A percentile compares a stretch with the other conserved stretches of the same genome.
Evolutionary conservation across 495 filamentous ascomycete species (phyloP).

Genomic region (Rhizodiscina lignyota): DNA sequence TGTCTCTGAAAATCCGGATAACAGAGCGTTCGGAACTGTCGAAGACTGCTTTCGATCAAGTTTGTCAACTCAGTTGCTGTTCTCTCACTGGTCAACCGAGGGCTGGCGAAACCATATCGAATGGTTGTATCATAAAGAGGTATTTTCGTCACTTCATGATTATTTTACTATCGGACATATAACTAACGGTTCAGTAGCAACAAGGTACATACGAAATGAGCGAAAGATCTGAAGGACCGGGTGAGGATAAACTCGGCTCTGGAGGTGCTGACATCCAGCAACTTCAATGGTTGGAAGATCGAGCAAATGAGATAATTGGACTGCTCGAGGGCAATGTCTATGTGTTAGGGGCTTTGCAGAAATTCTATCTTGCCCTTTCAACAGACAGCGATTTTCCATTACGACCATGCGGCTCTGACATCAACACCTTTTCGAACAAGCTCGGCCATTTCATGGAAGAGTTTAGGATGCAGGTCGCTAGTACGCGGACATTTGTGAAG

Average conservation of each 20-base stretch:
- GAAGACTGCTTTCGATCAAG: conserved; percentile 8
- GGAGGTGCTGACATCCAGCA: conserved; percentile 17
- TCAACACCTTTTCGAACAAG: conserved; percentile 17
- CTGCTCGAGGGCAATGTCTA: conserved; percentile 24
- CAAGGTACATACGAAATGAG: conserved; percentile 7
- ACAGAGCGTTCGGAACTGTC: conserved; percentile 3
- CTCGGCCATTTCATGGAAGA: conserved; percentile 22
- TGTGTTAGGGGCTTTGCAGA: conserved; percentile 18
- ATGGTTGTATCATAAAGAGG: conserved; percentile 19
- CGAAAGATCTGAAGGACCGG: not conserved
- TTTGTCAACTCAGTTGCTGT: conserved; percentile 12
- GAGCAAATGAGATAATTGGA: conserved; percentile 18
- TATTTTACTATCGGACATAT: not conserved
- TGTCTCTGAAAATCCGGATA: conserved; percentile 13
- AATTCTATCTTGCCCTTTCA: conserved; percentile 20
- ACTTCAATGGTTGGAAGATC: conserved; percentile 23
- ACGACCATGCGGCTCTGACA: conserved; percentile 12
- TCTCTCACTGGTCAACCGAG: conserved; percentile 25
- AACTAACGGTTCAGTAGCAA: conserved; percentile 12
- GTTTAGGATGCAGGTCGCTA: conserved; percentile 20
- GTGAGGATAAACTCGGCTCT: conserved; percentile 4
- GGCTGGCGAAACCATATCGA: conserved; percentile 27
- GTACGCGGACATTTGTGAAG: conserved; percentile 19
- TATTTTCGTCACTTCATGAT: no score
- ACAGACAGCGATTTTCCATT: conserved; percentile 19